Evolutionary conservation across 192 early-diverging fungal species (phyloP).

Genomic region (Podila horticola): DNA sequence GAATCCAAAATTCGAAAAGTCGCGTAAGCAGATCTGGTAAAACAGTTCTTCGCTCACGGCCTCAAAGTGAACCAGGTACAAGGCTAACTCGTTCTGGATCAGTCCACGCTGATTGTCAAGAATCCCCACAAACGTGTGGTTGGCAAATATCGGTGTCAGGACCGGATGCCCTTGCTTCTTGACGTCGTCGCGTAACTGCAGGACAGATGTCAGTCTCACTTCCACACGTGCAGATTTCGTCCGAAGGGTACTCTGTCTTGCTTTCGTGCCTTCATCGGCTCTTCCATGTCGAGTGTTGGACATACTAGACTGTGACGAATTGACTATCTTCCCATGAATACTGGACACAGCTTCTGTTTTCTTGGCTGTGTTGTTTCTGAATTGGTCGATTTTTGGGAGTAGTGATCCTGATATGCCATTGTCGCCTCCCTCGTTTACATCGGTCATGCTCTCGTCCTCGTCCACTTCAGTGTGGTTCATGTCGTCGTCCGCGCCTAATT

Average conservation of each 20-base stretch:
- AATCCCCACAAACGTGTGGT: slow-evolving; percentile 91
- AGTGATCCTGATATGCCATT: slow-evolving; percentile 8
- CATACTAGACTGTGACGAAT: not conserved
- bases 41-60: slow-evolving; percentile 87
- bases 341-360: not conserved
- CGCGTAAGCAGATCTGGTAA: slow-evolving; percentile 83
- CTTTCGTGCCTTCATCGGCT: not conserved
- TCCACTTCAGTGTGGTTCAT: slow-evolving; percentile 3
- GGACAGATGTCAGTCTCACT: slow-evolving; percentile 83
- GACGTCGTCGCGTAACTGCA: slow-evolving; percentile 81
- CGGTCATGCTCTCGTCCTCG: slow-evolving; percentile 23
- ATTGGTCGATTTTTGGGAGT: slow-evolving; percentile 26
- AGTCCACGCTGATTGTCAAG: slow-evolving; percentile 82
- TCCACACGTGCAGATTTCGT: slow-evolving; percentile 64
- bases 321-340: not conserved
- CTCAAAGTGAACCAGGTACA: slow-evolving; percentile 88
- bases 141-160: slow-evolving; percentile 79
- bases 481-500: slow-evolving; percentile 7
- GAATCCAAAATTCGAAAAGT: slow-evolving; percentile 91
- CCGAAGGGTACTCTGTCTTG: not conserved
- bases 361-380: slow-evolving; percentile 6
- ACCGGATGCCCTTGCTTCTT: slow-evolving; percentile 68
- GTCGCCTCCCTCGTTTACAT: not conserved
- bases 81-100: slow-evolving; percentile 86
- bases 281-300: not conserved